Evolutionary conservation across 805 yeast genomes (phyloP).

Genomic region (Suhomyces sp.): DNA sequence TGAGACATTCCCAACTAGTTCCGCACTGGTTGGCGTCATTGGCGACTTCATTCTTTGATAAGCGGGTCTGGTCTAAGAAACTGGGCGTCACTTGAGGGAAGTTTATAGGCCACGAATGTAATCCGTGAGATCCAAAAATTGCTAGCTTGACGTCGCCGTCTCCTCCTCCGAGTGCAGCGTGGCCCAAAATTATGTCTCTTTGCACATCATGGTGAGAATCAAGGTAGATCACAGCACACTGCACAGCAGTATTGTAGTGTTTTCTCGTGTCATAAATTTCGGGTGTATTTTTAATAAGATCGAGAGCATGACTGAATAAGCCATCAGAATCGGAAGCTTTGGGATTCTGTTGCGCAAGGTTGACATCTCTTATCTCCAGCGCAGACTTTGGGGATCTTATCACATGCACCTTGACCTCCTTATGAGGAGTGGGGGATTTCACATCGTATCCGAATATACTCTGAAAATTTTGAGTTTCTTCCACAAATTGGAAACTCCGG

Average conservation of each 20-base stretch:
- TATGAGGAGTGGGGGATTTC: slow-evolving; percentile 53
- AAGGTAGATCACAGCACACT: slow-evolving; percentile 81
- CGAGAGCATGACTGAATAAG: slow-evolving; percentile 73
- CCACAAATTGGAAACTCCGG: slow-evolving; percentile 72
- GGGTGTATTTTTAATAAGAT: slow-evolving; percentile 50
- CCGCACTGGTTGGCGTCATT: slow-evolving; percentile 86
- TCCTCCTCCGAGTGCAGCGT: slow-evolving; percentile 96
- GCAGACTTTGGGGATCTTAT: slow-evolving; percentile 64
- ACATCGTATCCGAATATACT: slow-evolving; percentile 33
- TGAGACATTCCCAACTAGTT: slow-evolving; percentile 84
- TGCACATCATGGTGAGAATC: slow-evolving; percentile 81
- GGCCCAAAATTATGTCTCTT: slow-evolving; percentile 63
- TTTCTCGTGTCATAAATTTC: slow-evolving; percentile 32
- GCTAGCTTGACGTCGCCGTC: slow-evolving; percentile 68
- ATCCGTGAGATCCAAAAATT: slow-evolving; percentile 90
- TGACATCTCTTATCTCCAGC: slow-evolving; percentile 69
- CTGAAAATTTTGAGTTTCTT: slow-evolving; percentile 39
- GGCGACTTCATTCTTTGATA: slow-evolving; percentile 72
- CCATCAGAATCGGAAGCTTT: slow-evolving; percentile 73
- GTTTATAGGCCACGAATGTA: slow-evolving; percentile 89
- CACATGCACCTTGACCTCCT: slow-evolving; percentile 75
- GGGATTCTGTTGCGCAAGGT: slow-evolving; percentile 83
- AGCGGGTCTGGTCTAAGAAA: slow-evolving; percentile 68
- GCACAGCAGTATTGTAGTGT: slow-evolving; percentile 55
- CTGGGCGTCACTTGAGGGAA: slow-evolving; percentile 66